Conservation (phyloP, 2,329 filamentous ascomycete genomes). For the Botrytis hyacinthi region DNA sequence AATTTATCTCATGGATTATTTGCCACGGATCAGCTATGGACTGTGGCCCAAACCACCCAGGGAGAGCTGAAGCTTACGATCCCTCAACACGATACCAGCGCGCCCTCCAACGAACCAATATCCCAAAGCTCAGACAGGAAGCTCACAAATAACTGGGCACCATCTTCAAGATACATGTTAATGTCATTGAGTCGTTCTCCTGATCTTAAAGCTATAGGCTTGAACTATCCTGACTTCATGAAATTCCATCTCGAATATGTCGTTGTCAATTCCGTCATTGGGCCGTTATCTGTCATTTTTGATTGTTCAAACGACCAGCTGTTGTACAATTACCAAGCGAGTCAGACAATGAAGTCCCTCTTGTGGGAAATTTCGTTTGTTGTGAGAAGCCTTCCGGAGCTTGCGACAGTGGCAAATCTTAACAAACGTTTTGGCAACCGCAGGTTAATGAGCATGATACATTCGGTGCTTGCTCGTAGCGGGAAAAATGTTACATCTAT, state of each 20-base stretch:
- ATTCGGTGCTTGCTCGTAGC: constrained; percentile 53
- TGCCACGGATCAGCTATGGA: constrained; percentile 42
- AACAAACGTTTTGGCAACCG: constrained; percentile 56
- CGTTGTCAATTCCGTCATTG: constrained; percentile 72
- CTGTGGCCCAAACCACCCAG: constrained; percentile 41
- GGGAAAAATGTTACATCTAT: constrained; percentile 56
- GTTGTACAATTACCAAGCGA: constrained; percentile 63
- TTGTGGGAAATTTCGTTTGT: constrained; percentile 73
- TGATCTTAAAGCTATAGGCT: constrained; percentile 57
- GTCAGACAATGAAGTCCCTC: constrained; percentile 66
- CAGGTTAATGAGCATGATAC: constrained; percentile 60
- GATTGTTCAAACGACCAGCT: constrained; percentile 74
- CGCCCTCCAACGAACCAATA: background rate
- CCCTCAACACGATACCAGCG: constrained; percentile 12
- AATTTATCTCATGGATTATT: constrained; percentile 42
- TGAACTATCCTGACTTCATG: constrained; percentile 61
- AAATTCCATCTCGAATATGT: constrained; percentile 76
- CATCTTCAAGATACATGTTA: constrained; percentile 57
- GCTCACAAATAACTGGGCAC: constrained; percentile 41
- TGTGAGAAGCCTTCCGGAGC: constrained; percentile 70
- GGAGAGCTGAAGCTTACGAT: constrained; percentile 42
- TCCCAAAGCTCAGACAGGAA: constrained; percentile 21
- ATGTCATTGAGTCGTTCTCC: constrained; percentile 61
- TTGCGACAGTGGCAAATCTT: constrained; percentile 55
- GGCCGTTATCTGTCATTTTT: constrained; percentile 76